These are phyloP conservation scores for Ammopiptanthus mongolicus DNA, from an alignment of 306 rosid genomes.

Conservation along the genomic window DNA sequence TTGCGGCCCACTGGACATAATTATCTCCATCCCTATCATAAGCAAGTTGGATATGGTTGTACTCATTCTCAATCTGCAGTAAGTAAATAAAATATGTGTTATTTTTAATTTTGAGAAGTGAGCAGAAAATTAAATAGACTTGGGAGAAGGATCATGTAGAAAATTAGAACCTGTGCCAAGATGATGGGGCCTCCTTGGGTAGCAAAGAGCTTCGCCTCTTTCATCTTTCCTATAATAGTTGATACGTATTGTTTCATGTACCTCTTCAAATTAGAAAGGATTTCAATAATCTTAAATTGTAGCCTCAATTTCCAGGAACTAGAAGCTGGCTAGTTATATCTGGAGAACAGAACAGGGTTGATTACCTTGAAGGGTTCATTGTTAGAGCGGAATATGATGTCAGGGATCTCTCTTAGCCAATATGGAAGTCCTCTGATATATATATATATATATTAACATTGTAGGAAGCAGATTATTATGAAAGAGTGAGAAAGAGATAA, in stretches of 20 bases:
- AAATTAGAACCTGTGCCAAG: conserved; percentile 69
- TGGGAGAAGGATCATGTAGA: not conserved
- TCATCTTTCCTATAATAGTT: conserved; percentile 43
- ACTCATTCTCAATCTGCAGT: conserved; percentile 90
- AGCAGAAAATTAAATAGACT: not conserved
- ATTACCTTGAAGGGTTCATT: conserved; percentile 75
- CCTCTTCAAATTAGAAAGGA: conserved; percentile 37
- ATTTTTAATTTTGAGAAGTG: not conserved
- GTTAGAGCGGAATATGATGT: conserved; percentile 66
- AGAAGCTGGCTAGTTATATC: not conserved
- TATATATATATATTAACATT: conserved; percentile 18
- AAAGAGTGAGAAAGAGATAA: not conserved
- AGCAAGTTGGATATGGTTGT: conserved; percentile 74
- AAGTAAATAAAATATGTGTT: not conserved
- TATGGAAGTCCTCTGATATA: conserved; percentile 85
- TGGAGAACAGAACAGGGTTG: not conserved
- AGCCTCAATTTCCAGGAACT: not conserved
- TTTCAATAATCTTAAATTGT: not conserved
- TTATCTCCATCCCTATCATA: conserved; percentile 42
- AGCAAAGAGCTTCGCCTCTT: conserved; percentile 55
- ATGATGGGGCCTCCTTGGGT: conserved; percentile 93
- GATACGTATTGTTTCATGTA: conserved; percentile 54
- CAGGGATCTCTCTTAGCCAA: conserved; percentile 88
- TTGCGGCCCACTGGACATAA: conserved; percentile 91
- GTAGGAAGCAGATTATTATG: not conserved